phyloP scores from a whole-genome alignment of 441 rosid genomes.

The Adansonia gregorii region DNA sequence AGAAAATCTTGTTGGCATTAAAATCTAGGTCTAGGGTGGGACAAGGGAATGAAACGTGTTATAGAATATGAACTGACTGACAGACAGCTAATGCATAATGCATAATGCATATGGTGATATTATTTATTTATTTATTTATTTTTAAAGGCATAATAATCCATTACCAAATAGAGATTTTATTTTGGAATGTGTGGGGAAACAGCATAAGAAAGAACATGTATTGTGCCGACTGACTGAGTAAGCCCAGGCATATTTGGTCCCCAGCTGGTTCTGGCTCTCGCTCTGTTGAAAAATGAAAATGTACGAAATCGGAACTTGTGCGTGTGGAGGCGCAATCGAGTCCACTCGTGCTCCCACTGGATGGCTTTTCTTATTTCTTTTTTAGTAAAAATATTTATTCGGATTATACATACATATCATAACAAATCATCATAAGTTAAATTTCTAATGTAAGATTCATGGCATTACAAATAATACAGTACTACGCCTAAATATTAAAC shows the following conservation, averaged over 20 bases:
- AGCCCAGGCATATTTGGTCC: background rate
- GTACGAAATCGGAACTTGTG: background rate
- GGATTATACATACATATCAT: no score
- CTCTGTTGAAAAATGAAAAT: background rate
- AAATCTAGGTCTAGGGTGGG: background rate
- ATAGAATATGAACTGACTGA: background rate
- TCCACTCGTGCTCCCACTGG: background rate
- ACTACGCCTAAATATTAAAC: no score
- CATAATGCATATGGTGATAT: background rate
- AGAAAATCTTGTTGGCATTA: background rate
- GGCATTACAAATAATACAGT: no score
- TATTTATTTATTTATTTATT: background rate
- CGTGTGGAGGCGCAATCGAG: background rate
- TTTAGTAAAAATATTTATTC: background rate
- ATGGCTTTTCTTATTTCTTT: background rate
- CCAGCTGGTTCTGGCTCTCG: background rate
- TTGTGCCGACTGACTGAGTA: no score
- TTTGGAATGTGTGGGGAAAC: no score
- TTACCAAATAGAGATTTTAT: no score
- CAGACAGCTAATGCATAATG: background rate
- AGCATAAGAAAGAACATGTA: no score
- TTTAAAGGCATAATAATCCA: no score
- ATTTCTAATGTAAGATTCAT: no score
- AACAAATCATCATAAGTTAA: no score
- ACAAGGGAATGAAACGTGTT: background rate